These are phyloP conservation scores for Epichloe uncinata DNA, from an alignment of 2,329 filamentous ascomycete genomes.

Conservation along the genomic window DNA sequence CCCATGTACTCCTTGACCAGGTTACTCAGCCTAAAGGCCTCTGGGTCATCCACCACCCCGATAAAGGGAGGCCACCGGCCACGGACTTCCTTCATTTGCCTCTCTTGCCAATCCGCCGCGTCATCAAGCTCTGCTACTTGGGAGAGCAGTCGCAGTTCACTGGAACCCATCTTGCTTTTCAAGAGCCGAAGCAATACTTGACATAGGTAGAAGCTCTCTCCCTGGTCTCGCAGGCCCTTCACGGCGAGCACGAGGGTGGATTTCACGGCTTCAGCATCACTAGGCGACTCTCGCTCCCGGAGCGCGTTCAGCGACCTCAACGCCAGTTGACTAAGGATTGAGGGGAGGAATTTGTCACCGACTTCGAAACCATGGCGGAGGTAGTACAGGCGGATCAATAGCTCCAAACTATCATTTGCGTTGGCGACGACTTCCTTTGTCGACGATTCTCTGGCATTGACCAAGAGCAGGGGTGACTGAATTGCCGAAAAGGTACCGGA, in stretches of 20 bases:
- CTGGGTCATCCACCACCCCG: no score
- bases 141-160: no score
- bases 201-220: no score
- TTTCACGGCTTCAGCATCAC: slow-evolving; percentile 13
- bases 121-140: no score
- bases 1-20: no score
- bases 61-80: no score
- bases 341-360: slow-evolving; percentile 12
- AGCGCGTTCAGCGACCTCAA: slow-evolving; percentile 15
- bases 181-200: no score
- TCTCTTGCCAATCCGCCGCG: slow-evolving; percentile 4
- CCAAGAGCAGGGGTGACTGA: no score
- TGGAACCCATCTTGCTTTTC: no score
- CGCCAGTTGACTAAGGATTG: slow-evolving; percentile 20
- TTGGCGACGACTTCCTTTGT: slow-evolving; percentile 11
- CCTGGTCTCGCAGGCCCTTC: slow-evolving; percentile 13
- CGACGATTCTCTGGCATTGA: background rate
- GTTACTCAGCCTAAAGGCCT: no score
- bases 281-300: background rate
- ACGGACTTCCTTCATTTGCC: slow-evolving; percentile 9
- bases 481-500: no score
- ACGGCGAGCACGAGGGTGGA: slow-evolving; percentile 21
- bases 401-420: slow-evolving; percentile 11
- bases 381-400: slow-evolving; percentile 17
- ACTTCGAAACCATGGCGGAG: slow-evolving; percentile 20